Evolutionary conservation across 768 basidiomycete species (phyloP), one percentile per base, ranked within the genome.

Genomic region (Amylocystis lapponica): DNA sequence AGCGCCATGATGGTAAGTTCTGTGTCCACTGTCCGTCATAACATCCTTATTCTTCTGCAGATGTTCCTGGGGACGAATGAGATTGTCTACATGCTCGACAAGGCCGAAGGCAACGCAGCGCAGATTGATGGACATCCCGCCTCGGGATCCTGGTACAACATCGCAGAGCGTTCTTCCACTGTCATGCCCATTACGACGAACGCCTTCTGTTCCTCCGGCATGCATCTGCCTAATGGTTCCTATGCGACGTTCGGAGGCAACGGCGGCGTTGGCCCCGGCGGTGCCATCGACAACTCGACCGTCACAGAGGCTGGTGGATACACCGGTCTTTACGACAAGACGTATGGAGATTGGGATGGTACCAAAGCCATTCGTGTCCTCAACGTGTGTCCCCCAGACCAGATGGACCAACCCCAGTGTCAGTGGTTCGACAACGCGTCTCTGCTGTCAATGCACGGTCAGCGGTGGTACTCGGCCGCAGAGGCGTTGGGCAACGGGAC

Each of bases 21-120:
- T 11, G 16, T 29, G 36, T 33, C 26, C 7, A n/a, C n/a, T n/a
- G 29, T 30, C n/a, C n/a, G n/a, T n/a, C n/a, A 30, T 30, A 30
- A 30, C 29, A n/a, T 30, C n/a, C 29, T 33, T 38, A 41, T 14
- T 35, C 21, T 23, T 27, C 25, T 25, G 26, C 56, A 85, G 86
- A 79, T 86, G 77, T 89, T 92, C 61, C 65, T 92, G 39, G 89
- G 86, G 25, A 86, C 83, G 49, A 67, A 74, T 6, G 68, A 88
- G 52, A 88, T 81, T 60, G 84, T 94, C 26, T 94, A 93, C 64
- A 85, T 93, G 17, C 66, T 93, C n/a, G 92, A 96, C 70, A 96
- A 96, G 67, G 79, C 82, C 1, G 88, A 92, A 58, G 78, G 77
- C 25, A 92, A 93, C 58, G 70, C 71, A 3, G 75, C 75, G 3